phyloP scores from a whole-genome alignment of 306 rosid species.

The Trifolium fragiferum region DNA sequence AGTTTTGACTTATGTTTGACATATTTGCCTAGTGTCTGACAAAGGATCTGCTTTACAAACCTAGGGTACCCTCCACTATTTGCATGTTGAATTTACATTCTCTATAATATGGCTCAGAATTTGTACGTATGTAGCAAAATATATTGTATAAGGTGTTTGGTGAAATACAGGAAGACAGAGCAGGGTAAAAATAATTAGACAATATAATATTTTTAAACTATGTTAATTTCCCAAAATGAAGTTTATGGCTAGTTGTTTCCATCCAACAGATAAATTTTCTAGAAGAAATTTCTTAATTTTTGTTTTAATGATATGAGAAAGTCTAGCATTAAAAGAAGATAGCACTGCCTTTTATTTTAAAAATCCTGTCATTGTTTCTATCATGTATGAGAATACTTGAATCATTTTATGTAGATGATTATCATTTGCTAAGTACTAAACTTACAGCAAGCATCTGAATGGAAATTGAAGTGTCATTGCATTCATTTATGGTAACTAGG shows the following conservation, averaged over 20 bases:
- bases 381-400: conserved; percentile 5
- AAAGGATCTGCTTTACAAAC: conserved; percentile 15
- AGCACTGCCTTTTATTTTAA: not conserved
- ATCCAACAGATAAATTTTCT: conserved; percentile 9
- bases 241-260: conserved; percentile 11
- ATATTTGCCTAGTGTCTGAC: conserved; percentile 13
- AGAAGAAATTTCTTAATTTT: conserved; percentile 16
- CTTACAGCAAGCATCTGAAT: conserved; percentile 32
- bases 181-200: not conserved
- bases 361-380: conserved; percentile 9
- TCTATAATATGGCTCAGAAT: not conserved
- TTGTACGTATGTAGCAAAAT: too few species aligned
- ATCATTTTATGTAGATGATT: conserved; percentile 23
- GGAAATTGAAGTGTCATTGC: conserved; percentile 29
- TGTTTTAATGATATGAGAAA: conserved; percentile 5
- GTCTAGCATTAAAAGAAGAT: conserved; percentile 12
- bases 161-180: not conserved
- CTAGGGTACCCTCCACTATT: not conserved
- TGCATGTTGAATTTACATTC: conserved; percentile 22
- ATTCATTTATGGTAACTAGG: conserved; percentile 34
- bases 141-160: not conserved
- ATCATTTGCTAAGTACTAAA: conserved; percentile 11
- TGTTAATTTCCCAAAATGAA: conserved; percentile 28
- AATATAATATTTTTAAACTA: not conserved
- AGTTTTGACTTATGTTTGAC: conserved; percentile 13